phyloP scores from a whole-genome alignment of 768 basidiomycete species.

The Psilocybe sp. region DNA sequence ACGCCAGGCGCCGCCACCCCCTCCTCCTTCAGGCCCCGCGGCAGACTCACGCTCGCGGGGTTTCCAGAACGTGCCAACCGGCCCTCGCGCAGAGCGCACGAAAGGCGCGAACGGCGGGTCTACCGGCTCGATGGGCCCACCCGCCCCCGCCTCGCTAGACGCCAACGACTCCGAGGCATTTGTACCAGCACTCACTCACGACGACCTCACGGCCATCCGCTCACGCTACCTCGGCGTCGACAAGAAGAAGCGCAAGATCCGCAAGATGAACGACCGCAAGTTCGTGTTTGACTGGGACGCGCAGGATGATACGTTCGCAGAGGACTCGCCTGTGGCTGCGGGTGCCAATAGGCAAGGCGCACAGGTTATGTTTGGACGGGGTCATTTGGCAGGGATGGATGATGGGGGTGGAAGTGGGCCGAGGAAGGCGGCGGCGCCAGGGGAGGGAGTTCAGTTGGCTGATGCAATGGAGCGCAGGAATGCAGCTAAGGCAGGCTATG shows the following conservation, averaged over 20 bases:
- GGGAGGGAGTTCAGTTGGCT: slow-evolving; percentile 53
- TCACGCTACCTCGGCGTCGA: slow-evolving; percentile 94
- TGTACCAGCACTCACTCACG: slow-evolving; percentile 71
- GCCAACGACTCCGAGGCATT: slow-evolving; percentile 35
- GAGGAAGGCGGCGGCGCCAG: slow-evolving; percentile 25
- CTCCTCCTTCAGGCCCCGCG: slow-evolving; percentile 29
- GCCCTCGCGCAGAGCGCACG: slow-evolving; percentile 73
- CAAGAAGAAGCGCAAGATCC: slow-evolving; percentile 91
- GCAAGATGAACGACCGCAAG: slow-evolving; percentile 94
- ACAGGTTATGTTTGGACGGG: slow-evolving; percentile 86
- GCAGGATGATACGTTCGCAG: slow-evolving; percentile 88
- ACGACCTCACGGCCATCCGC: slow-evolving; percentile 78
- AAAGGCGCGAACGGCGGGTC: slow-evolving; percentile 37
- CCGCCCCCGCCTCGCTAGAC: slow-evolving; percentile 32
- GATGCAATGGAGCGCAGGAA: slow-evolving; percentile 82
- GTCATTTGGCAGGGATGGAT: slow-evolving; percentile 84
- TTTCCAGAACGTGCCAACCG: slow-evolving; percentile 77
- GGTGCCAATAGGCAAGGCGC: slow-evolving; percentile 77
- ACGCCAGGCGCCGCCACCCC: slow-evolving; percentile 35
- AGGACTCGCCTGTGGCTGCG: slow-evolving; percentile 69
- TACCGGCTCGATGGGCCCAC: slow-evolving; percentile 50
- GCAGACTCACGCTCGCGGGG: slow-evolving; percentile 30
- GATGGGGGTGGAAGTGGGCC: slow-evolving; percentile 56
- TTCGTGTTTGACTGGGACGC: slow-evolving; percentile 99
- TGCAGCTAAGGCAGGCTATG: slow-evolving; percentile 77